These are phyloP conservation scores for Cordyceps cicadae DNA, from an alignment of 2,329 filamentous ascomycete species.

Conservation along the genomic window DNA sequence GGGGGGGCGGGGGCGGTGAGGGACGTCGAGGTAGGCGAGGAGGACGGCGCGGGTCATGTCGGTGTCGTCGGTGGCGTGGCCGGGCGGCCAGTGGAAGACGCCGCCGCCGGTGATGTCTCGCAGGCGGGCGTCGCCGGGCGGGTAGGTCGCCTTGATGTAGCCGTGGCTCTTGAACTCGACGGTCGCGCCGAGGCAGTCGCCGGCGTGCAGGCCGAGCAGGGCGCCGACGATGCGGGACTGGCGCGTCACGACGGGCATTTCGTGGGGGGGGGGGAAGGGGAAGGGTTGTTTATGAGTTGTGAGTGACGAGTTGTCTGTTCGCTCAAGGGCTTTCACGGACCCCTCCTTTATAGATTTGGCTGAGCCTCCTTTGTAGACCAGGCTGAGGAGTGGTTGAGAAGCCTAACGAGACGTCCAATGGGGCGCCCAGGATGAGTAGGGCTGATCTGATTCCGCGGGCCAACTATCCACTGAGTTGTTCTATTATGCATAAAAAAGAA, in stretches of 20 bases:
- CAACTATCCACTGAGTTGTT: too few relatives aligned
- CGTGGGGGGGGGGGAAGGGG: too few relatives aligned
- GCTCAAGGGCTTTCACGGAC: neutral
- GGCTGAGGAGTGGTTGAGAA: neutral
- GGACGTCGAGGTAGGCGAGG: constrained; percentile 28
- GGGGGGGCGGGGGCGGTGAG: neutral
- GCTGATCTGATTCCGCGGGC: too few relatives aligned
- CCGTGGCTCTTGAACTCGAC: constrained; percentile 33
- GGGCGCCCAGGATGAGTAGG: constrained; percentile 19
- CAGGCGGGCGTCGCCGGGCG: constrained; percentile 22
- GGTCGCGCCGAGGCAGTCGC: constrained; percentile 38
- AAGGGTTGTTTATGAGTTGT: neutral
- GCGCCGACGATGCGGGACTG: constrained; percentile 31
- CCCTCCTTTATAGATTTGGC: too few relatives aligned
- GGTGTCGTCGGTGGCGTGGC: constrained; percentile 40
- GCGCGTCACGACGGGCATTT: neutral
- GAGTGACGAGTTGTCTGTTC: neutral
- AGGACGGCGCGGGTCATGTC: constrained; percentile 38
- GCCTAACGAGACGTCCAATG: neutral
- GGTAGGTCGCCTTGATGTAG: constrained; percentile 25
- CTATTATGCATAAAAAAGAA: too few relatives aligned
- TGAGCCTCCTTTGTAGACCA: neutral
- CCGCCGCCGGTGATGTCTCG: constrained; percentile 38
- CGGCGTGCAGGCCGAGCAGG: constrained; percentile 37
- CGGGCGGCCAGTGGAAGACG: constrained; percentile 31